Evolutionary conservation across 306 rosid species (phyloP).

Genomic region (Alnus glutinosa): DNA sequence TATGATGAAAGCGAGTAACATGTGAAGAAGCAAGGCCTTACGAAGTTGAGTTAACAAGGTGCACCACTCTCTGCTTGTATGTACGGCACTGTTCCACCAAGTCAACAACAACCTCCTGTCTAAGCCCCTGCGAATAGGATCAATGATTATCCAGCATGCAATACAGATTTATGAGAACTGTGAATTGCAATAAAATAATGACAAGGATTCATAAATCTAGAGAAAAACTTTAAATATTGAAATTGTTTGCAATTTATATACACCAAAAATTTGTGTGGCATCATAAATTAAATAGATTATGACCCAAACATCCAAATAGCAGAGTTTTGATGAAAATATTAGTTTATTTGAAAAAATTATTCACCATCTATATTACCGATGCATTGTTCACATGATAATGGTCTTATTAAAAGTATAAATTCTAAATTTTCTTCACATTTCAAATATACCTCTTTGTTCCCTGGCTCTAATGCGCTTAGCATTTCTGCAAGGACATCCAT

Average conservation of each 20-base stretch:
- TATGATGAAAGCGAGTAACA: not conserved
- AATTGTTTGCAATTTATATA: not conserved
- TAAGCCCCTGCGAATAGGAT: slow-evolving; percentile 64
- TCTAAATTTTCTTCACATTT: slow-evolving; percentile 22
- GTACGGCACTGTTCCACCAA: slow-evolving; percentile 91
- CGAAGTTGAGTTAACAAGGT: slow-evolving; percentile 96
- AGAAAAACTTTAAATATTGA: not conserved
- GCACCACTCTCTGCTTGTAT: slow-evolving; percentile 94
- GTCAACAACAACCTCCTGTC: slow-evolving; percentile 94
- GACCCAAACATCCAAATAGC: not conserved
- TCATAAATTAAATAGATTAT: not conserved
- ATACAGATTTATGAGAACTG: slow-evolving; percentile 1
- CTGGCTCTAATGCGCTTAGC: slow-evolving; percentile 87
- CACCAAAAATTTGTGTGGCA: not conserved
- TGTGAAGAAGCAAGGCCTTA: slow-evolving; percentile 46
- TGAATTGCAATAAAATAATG: slow-evolving; percentile 20
- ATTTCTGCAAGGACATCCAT: slow-evolving; percentile 96
- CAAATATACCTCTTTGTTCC: slow-evolving; percentile 69
- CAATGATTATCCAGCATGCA: slow-evolving; percentile 14
- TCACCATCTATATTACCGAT: not conserved
- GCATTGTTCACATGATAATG: not conserved
- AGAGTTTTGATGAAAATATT: not conserved
- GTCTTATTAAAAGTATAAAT: slow-evolving; percentile 1
- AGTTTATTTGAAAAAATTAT: slow-evolving; percentile 20
- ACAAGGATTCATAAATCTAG: not conserved